Conservation (phyloP, 2,329 filamentous ascomycete genomes). For the Neofusicoccum umdonicola region DNA sequence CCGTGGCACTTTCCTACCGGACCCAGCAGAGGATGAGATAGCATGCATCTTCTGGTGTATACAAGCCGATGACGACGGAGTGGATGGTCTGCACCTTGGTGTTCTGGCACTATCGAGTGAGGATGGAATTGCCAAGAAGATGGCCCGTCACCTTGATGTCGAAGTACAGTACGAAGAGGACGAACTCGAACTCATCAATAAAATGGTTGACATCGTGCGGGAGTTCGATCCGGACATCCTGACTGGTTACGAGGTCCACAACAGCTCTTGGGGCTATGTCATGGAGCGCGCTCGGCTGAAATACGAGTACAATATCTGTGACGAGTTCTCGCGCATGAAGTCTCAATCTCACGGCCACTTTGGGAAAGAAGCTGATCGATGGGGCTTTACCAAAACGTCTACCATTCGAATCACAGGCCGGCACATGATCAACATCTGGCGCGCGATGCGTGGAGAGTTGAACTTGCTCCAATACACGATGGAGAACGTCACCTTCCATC, state of each 20-base stretch:
- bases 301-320: slow-evolving; percentile 86
- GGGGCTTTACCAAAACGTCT: slow-evolving; percentile 93
- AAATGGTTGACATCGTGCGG: slow-evolving; percentile 84
- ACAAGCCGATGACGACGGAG: slow-evolving; percentile 57
- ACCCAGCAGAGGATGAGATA: slow-evolving; percentile 87
- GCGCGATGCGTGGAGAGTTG: slow-evolving; percentile 90
- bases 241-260: slow-evolving; percentile 92
- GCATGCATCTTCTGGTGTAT: slow-evolving; percentile 88
- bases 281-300: slow-evolving; percentile 83
- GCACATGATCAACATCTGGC: slow-evolving; percentile 96
- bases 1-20: slow-evolving; percentile 74
- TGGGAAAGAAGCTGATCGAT: slow-evolving; percentile 81
- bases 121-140: slow-evolving; percentile 56
- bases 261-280: slow-evolving; percentile 90
- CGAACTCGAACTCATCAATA: slow-evolving; percentile 80
- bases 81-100: slow-evolving; percentile 60
- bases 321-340: slow-evolving; percentile 88
- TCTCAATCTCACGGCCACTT: slow-evolving; percentile 77
- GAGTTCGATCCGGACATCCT: slow-evolving; percentile 85
- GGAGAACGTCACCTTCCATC: slow-evolving; percentile 91
- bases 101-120: slow-evolving; percentile 70
- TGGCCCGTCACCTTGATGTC: slow-evolving; percentile 60
- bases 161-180: slow-evolving; percentile 72
- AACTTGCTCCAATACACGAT: slow-evolving; percentile 92
- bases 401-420: slow-evolving; percentile 89